A percentile compares a stretch with the other conserved stretches of the same genome.
Conservation (phyloP, 2,329 filamentous ascomycete species). For the Helicocarpus griseus region DNA sequence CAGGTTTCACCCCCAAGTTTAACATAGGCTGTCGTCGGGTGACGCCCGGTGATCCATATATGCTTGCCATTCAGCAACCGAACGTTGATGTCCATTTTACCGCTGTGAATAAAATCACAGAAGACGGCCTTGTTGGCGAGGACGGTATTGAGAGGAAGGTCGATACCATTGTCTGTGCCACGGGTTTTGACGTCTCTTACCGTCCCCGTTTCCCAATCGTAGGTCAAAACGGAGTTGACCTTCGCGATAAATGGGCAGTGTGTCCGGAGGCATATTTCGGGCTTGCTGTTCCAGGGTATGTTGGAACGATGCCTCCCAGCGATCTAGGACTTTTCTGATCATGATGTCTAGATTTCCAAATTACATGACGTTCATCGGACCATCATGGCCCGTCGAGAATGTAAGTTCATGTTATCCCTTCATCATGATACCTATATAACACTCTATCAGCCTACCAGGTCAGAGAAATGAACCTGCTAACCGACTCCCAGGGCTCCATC, state of each 20-base stretch:
- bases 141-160: constrained; percentile 15
- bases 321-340: constrained; percentile 10
- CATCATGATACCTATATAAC: no score
- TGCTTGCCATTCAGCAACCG: constrained; percentile 36
- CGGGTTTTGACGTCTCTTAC: constrained; percentile 24
- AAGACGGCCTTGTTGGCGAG: constrained; percentile 17
- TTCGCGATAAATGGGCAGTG: constrained; percentile 19
- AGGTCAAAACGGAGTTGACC: constrained; percentile 17
- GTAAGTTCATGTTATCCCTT: constrained; percentile 19
- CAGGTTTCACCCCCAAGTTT: constrained; percentile 17
- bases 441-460: no score
- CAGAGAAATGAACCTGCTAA: constrained; percentile 13
- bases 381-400: constrained; percentile 36
- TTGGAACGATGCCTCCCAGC: constrained; percentile 5
- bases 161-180: constrained; percentile 24
- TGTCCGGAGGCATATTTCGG: constrained; percentile 14
- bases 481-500: constrained; percentile 22
- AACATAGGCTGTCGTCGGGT: constrained; percentile 37
- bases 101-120: constrained; percentile 26
- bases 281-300: constrained; percentile 19
- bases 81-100: constrained; percentile 27
- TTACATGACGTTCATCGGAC: constrained; percentile 25
- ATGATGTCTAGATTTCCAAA: constrained; percentile 24
- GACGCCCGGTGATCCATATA: constrained; percentile 43
- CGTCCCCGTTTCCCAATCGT: constrained; percentile 18